These are phyloP conservation scores for Albizia julibrissin DNA, from an alignment of 306 rosid genomes.

Conservation along the genomic window DNA sequence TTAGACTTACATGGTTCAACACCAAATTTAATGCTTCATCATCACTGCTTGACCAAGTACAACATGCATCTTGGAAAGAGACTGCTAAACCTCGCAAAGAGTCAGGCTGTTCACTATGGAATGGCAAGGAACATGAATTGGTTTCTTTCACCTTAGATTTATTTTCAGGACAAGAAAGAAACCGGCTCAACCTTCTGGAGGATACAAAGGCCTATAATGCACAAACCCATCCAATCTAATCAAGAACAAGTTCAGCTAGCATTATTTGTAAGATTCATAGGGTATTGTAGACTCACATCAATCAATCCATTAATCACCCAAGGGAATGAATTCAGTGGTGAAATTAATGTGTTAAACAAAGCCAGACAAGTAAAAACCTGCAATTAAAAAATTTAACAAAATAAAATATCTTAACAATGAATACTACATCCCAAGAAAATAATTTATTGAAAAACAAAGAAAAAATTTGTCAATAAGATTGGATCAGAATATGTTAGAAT, in stretches of 20 bases:
- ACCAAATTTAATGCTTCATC: conserved; percentile 55
- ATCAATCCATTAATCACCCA: conserved; percentile 98
- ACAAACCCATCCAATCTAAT: conserved; percentile 19
- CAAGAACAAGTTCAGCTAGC: conserved; percentile 1
- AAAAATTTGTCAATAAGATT: conserved; percentile 27
- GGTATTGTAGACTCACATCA: conserved; percentile 66
- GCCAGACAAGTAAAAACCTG: conserved; percentile 99
- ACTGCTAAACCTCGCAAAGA: conserved; percentile 55
- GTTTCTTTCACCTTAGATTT: conserved; percentile 42
- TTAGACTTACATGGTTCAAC: conserved; percentile 64
- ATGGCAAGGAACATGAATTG: conserved; percentile 42
- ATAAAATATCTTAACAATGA: conserved; percentile 36
- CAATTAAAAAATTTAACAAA: conserved; percentile 32
- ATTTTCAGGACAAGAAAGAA: conserved; percentile 72
- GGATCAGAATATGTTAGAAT: conserved; percentile 35
- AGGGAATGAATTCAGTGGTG: conserved; percentile 94
- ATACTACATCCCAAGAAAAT: not conserved
- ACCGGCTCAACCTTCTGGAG: conserved; percentile 74
- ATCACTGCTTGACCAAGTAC: conserved; percentile 82
- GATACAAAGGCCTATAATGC: conserved; percentile 74
- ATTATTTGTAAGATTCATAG: conserved; percentile 21
- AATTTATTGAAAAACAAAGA: conserved; percentile 8
- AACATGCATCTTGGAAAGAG: conserved; percentile 61
- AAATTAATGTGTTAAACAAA: conserved; percentile 84
- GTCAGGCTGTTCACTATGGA: conserved; percentile 45